Evolutionary conservation across 768 basidiomycete species (phyloP).

Genomic region (Asterophora parasitica): DNA sequence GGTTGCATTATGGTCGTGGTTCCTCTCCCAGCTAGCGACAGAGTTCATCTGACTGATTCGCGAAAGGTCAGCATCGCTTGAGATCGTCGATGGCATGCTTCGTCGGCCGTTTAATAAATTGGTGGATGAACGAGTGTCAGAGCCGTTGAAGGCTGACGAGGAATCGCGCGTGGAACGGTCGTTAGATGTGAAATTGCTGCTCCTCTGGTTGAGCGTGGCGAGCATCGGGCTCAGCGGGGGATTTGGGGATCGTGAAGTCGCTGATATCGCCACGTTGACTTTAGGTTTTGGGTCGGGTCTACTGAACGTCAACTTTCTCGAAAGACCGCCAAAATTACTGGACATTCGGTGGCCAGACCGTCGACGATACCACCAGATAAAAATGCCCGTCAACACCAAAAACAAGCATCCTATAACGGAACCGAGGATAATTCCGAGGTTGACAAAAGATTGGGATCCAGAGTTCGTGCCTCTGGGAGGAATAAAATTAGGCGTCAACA

Average conservation of each 20-base stretch:
- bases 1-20: not conserved
- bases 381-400: slow-evolving; percentile 4
- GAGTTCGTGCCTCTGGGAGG: not conserved
- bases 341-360: not conserved
- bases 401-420: slow-evolving; percentile 6
- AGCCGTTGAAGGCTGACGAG: not conserved
- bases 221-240: slow-evolving; percentile 9
- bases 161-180: slow-evolving; percentile 1
- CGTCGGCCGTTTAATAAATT: slow-evolving; percentile 5
- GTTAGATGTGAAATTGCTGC: slow-evolving; percentile 1
- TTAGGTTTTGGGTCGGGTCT: not conserved
- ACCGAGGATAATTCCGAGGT: slow-evolving; percentile 14
- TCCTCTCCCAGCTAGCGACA: slow-evolving; percentile 1
- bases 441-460: slow-evolving; percentile 1
- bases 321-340: not conserved
- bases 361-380: slow-evolving; percentile 10
- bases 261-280: not conserved
- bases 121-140: slow-evolving; percentile 8
- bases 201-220: slow-evolving; percentile 9
- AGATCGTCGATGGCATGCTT: slow-evolving; percentile 5
- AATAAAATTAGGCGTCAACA: not conserved
- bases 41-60: not conserved
- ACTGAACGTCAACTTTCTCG: not conserved
- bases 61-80: not conserved
- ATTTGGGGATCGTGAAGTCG: not conserved